Percentiles rank a stretch among this genome's conserved stretches.
These are phyloP conservation scores for Gynandropsis gynandra DNA, from an alignment of 345 rosid genomes.

Conservation along the genomic window DNA sequence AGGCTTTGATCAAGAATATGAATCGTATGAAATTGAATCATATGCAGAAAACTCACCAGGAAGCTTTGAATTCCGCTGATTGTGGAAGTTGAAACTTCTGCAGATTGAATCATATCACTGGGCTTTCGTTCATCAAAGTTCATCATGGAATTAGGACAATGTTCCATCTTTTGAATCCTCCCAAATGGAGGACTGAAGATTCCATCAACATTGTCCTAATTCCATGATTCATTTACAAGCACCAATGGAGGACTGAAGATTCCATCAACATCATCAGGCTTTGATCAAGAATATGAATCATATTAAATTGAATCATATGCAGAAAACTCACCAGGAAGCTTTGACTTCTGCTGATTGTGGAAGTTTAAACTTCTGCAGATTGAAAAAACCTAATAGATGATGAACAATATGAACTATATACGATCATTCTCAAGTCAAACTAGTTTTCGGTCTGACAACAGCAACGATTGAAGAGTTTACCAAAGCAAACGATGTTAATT, in stretches of 20 bases:
- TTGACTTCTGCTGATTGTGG: constrained; percentile 69
- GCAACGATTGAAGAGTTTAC: too few species aligned
- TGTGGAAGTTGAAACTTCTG: constrained; percentile 74
- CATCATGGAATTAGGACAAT: too few species aligned
- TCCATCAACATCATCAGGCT: constrained; percentile 52
- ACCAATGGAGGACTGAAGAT: background rate
- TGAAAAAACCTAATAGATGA: too few species aligned
- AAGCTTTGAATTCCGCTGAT: constrained; percentile 66
- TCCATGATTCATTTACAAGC: background rate
- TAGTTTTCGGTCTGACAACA: too few species aligned
- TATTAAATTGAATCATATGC: background rate
- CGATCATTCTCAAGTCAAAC: too few species aligned
- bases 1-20: constrained; percentile 37
- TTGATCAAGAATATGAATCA: constrained; percentile 25
- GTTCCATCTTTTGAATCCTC: too few species aligned
- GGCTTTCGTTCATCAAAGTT: too few species aligned
- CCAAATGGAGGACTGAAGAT: background rate
- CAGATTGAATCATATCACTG: too few species aligned
- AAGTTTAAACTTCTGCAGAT: constrained; percentile 69
- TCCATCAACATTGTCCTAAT: background rate
- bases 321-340: constrained; percentile 58
- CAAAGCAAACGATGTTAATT: too few species aligned
- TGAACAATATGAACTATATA: too few species aligned
- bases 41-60: constrained; percentile 45
- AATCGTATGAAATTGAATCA: background rate